A percentile compares a stretch with the other conserved stretches of the same genome.
Conservation (phyloP, 1,284 basidiomycete species). For the Cutaneotrichosporon dermatis region DNA sequence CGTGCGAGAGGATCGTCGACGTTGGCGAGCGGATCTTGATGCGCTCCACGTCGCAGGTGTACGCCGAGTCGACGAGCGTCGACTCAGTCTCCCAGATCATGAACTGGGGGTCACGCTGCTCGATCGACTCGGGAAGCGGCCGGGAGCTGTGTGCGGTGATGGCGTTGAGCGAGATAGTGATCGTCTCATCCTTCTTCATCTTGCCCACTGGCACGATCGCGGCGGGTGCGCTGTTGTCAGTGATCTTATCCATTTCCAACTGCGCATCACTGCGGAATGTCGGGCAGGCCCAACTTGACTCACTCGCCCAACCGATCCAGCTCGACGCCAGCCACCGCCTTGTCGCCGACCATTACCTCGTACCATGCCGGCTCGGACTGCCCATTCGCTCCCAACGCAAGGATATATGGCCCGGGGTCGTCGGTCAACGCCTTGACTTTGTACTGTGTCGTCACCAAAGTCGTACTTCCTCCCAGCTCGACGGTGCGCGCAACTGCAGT, state of each 20-base stretch:
- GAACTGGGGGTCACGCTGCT: constrained; percentile 73
- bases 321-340: constrained; percentile 46
- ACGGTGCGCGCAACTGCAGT: constrained; percentile 77
- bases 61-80: constrained; percentile 70
- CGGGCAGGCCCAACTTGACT: constrained; percentile 7
- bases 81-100: constrained; percentile 69
- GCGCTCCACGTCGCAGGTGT: constrained; percentile 71
- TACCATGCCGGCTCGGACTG: constrained; percentile 68
- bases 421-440: constrained; percentile 68
- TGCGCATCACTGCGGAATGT: neutral
- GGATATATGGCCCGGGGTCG: constrained; percentile 61
- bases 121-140: constrained; percentile 68
- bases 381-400: constrained; percentile 65
- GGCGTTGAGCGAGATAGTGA: constrained; percentile 71
- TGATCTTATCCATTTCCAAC: neutral
- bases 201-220: constrained; percentile 34
- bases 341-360: constrained; percentile 61
- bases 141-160: constrained; percentile 68
- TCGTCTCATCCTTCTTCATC: constrained; percentile 55
- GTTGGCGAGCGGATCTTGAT: constrained; percentile 78
- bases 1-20: constrained; percentile 65
- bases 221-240: constrained; percentile 28
- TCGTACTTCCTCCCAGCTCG: constrained; percentile 79
- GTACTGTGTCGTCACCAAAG: constrained; percentile 81
- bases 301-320: constrained; percentile 21